These are phyloP conservation scores for Spathaspora passalidarum DNA, from an alignment of 805 yeast genomes.

Conservation along the genomic window DNA sequence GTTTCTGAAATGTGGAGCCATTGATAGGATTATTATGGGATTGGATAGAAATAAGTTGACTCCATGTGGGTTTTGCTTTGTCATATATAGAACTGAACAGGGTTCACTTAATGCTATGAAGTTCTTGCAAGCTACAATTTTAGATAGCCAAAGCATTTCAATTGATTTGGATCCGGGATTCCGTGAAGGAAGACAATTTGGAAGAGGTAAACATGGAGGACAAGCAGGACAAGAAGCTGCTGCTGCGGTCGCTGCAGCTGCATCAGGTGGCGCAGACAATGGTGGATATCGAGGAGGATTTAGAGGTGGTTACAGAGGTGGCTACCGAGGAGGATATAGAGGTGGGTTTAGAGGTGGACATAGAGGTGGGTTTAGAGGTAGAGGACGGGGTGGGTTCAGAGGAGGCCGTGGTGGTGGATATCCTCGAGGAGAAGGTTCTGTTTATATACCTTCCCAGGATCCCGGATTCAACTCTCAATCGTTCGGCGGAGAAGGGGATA, in stretches of 20 bases:
- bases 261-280: constrained; percentile 5
- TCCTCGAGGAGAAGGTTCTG: constrained; percentile 11
- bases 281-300: constrained; percentile 20
- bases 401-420: constrained; percentile 10
- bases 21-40: constrained; percentile 88
- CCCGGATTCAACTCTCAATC: not conserved
- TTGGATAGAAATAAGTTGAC: constrained; percentile 85
- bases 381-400: constrained; percentile 31
- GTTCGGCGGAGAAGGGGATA: not conserved
- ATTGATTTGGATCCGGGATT: constrained; percentile 97
- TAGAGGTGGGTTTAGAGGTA: constrained; percentile 44
- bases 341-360: constrained; percentile 45
- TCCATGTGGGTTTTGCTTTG: constrained; percentile 97
- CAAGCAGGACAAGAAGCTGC: constrained; percentile 72
- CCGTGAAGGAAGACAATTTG: constrained; percentile 92
- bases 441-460: constrained; percentile 22
- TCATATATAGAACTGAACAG: constrained; percentile 63
- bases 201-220: constrained; percentile 91
- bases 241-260: constrained; percentile 4
- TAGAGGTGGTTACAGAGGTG: constrained; percentile 15
- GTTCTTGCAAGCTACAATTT: constrained; percentile 73
- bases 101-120: constrained; percentile 83
- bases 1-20: constrained; percentile 77
- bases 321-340: constrained; percentile 34
- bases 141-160: constrained; percentile 78